Evolutionary conservation across 352 stramenopile species (phyloP), one percentile per base, ranked within the genome.

Genomic region (Phytopythium mirpurense): DNA sequence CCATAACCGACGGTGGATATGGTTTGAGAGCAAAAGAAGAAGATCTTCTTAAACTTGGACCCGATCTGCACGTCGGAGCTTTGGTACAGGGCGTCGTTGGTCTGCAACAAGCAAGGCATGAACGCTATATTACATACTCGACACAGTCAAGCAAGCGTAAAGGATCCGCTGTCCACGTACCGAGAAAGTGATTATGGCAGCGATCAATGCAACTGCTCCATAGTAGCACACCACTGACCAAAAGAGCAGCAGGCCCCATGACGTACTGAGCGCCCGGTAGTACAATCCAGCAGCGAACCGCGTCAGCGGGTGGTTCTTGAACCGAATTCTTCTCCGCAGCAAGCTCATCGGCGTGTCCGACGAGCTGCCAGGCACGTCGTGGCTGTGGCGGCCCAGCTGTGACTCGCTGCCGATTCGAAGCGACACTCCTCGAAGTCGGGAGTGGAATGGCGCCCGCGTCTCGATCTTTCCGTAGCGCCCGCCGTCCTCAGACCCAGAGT

Each of bases 11-110:
- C 69, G 6, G 72, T 83, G 15, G 72, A 83, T n/a, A 86, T 67
- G 10, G 74, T 86, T 52, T 86, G 74, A 12, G 66, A 66, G n/a
- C 70, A 79, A 38, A 81, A 86, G 56, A 82, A 83, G 40, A 86
- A 81, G 2, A 83, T 47, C 7, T 63, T 58, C 21, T 62, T 59
- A 38, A 71, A 85, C 16, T 59, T 66, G 18, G 26, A 42, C 21
- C 27, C 15, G 19, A 63, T 57, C 15, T 18, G 24, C 14, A 38
- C 24, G 27, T 60, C 41, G 12, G 34, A 43, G 5, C 34, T 59
- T 38, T 68, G 56, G 35, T 60, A 32, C 11, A 76, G 15, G 11
- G 58, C 49, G 8, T 74, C 37, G 9, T 50, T 15, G 21, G 63
- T 43, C 41, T 64, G 18, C 2, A 27, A 23, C 19, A 46, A 29